These are phyloP conservation scores for Canavalia gladiata DNA, from an alignment of 306 rosid species.

Conservation along the genomic window DNA sequence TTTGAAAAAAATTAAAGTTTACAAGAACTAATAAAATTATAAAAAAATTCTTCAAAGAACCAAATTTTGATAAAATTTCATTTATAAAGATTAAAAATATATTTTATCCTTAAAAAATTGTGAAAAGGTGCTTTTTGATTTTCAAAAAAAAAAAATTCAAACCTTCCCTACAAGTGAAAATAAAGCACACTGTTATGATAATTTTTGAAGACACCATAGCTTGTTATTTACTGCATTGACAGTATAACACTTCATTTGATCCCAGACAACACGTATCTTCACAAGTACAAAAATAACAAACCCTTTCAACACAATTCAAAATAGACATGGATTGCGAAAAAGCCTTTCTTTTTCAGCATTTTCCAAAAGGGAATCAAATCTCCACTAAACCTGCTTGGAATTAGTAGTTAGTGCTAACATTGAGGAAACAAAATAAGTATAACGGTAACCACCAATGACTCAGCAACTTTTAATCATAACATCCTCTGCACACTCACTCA, in stretches of 20 bases:
- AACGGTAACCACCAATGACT: conserved; percentile 41
- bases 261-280: not conserved
- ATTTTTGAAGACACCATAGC: not conserved
- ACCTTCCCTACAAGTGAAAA: too few relatives aligned
- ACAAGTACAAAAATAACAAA: not conserved
- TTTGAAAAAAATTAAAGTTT: too few relatives aligned
- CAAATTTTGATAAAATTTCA: too few relatives aligned
- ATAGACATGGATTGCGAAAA: not conserved
- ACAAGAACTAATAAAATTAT: too few relatives aligned
- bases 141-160: too few relatives aligned
- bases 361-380: not conserved
- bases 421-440: conserved; percentile 14
- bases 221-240: not conserved
- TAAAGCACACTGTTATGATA: not conserved
- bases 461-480: conserved; percentile 57
- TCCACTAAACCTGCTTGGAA: conserved; percentile 4
- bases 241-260: not conserved
- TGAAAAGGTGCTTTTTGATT: too few relatives aligned
- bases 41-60: too few relatives aligned
- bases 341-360: not conserved
- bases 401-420: not conserved
- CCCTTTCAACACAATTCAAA: not conserved
- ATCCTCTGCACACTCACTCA: conserved; percentile 35
- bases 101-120: too few relatives aligned
- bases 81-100: too few relatives aligned